Conservation (phyloP, 2,329 filamentous ascomycete genomes). For the Colletotrichum noveboracense region DNA sequence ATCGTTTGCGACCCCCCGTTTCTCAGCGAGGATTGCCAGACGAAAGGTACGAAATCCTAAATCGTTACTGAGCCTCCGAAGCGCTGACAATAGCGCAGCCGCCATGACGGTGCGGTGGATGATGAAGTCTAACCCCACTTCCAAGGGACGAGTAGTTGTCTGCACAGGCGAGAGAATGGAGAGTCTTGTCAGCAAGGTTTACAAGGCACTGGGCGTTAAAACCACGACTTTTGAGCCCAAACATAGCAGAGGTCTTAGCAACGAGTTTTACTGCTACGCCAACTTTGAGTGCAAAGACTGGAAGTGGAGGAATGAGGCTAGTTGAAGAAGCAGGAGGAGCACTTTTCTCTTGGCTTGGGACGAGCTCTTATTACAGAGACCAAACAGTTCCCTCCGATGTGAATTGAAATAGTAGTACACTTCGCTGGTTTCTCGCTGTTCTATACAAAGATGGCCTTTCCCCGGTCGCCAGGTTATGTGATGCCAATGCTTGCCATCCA, state of each 20-base stretch:
- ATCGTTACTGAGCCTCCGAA: neutral
- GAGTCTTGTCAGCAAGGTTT: slow-evolving; percentile 67
- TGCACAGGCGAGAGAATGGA: slow-evolving; percentile 84
- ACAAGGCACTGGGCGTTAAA: slow-evolving; percentile 63
- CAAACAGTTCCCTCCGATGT: neutral
- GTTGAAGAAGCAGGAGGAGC: neutral
- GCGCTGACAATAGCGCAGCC: slow-evolving; percentile 45
- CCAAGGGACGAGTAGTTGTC: slow-evolving; percentile 58
- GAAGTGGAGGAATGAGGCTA: slow-evolving; percentile 39
- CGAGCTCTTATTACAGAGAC: neutral
- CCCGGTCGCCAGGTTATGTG: neutral
- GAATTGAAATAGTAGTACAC: neutral
- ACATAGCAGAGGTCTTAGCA: slow-evolving; percentile 77
- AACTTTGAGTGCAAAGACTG: slow-evolving; percentile 72
- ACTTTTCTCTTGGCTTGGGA: neutral
- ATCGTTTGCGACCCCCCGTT: slow-evolving; percentile 83
- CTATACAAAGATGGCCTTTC: slow-evolving; percentile 2
- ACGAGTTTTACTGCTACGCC: slow-evolving; percentile 81
- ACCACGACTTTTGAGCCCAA: slow-evolving; percentile 73
- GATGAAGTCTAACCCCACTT: slow-evolving; percentile 44
- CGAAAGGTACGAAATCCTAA: slow-evolving; percentile 61
- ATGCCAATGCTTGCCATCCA: neutral
- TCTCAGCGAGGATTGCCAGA: slow-evolving; percentile 80
- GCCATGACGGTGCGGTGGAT: slow-evolving; percentile 80
- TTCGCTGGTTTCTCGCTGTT: slow-evolving; percentile 9